These are phyloP conservation scores for Fonsecaea nubica DNA, from an alignment of 2,329 filamentous ascomycete species.

Conservation along the genomic window DNA sequence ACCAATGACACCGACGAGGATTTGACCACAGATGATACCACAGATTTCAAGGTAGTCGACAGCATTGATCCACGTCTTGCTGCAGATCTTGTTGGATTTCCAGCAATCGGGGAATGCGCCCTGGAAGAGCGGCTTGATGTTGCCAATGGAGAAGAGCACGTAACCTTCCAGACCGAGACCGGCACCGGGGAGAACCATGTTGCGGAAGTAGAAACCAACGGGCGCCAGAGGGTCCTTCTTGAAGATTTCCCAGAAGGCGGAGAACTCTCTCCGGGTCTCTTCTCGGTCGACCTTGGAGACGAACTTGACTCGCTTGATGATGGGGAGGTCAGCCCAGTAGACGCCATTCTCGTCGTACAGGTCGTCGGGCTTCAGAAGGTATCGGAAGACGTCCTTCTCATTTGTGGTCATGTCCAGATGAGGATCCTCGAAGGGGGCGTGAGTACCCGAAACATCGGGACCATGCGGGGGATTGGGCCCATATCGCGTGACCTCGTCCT, in stretches of 20 bases:
- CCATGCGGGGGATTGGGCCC: conserved; percentile 52
- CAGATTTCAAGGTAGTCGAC: conserved; percentile 91
- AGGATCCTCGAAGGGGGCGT: conserved; percentile 50
- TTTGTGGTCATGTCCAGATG: conserved; percentile 60
- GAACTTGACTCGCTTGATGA: conserved; percentile 74
- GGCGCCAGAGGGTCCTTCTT: conserved; percentile 86
- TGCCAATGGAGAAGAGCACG: conserved; percentile 95
- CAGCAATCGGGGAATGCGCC: conserved; percentile 81
- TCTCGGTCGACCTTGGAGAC: conserved; percentile 73
- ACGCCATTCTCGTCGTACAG: conserved; percentile 79
- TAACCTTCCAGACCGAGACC: conserved; percentile 93
- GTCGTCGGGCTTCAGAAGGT: conserved; percentile 85
- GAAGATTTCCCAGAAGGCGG: conserved; percentile 74
- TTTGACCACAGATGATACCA: conserved; percentile 94
- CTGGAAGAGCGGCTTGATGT: conserved; percentile 81
- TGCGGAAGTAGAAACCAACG: conserved; percentile 83
- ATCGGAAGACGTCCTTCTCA: conserved; percentile 72
- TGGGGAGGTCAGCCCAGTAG: conserved; percentile 90
- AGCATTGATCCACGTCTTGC: conserved; percentile 78
- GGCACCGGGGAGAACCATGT: conserved; percentile 90
- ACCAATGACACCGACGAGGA: conserved; percentile 80
- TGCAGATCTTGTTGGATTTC: conserved; percentile 70
- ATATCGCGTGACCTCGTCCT: conserved; percentile 29
- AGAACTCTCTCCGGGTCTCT: conserved; percentile 73
- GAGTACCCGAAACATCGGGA: conserved; percentile 54